Evolutionary conservation across 176 grass and related monocot species (phyloP).

Genomic region (Pontederia paniculata): DNA sequence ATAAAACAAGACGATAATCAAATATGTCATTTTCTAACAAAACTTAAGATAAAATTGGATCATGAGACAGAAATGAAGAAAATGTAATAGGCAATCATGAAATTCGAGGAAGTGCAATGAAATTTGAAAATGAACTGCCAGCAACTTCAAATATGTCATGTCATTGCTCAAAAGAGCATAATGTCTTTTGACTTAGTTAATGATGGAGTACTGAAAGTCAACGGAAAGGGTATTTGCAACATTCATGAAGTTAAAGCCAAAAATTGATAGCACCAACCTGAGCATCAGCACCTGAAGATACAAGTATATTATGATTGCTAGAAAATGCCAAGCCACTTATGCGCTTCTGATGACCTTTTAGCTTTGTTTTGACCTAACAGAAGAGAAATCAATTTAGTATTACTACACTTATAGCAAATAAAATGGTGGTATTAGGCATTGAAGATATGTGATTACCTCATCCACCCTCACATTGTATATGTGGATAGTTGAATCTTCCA

Average conservation of each 20-base stretch:
- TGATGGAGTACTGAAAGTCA: too few species aligned
- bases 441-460: constrained; percentile 37
- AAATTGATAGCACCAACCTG: constrained; percentile 39
- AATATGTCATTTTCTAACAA: too few species aligned
- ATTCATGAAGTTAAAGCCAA: neutral
- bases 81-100: too few species aligned
- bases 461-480: constrained; percentile 99
- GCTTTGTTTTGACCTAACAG: constrained; percentile 77
- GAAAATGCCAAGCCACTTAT: constrained; percentile 89
- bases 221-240: too few species aligned
- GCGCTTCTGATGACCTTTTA: constrained; percentile 93
- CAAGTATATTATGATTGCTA: constrained; percentile 60
- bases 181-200: too few species aligned
- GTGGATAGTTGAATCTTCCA: constrained; percentile 99
- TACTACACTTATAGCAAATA: constrained; percentile 26
- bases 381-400: constrained; percentile 17
- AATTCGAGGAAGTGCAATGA: too few species aligned
- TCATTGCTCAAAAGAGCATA: too few species aligned
- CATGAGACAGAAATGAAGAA: too few species aligned
- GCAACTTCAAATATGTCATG: too few species aligned
- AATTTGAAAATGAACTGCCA: too few species aligned
- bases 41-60: too few species aligned
- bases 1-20: too few species aligned
- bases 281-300: constrained; percentile 95
- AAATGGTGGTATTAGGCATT: neutral